These are phyloP conservation scores for Vitis hybrid DNA, from an alignment of 177 flowering plant genomes.

Conservation along the genomic window DNA sequence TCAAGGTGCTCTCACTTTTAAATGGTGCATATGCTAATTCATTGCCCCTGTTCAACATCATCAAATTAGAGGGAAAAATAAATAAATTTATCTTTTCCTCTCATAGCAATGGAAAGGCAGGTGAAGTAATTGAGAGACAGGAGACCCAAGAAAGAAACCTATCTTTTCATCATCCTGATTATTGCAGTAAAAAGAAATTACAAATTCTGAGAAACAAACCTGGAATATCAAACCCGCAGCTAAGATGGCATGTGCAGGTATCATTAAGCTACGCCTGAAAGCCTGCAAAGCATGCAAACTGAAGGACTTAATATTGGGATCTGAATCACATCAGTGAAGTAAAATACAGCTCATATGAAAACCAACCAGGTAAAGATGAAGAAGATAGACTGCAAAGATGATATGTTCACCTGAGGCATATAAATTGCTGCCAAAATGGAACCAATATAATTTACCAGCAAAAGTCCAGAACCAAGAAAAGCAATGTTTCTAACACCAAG, in stretches of 20 bases:
- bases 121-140: not conserved
- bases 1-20: too few species aligned
- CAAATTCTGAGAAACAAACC: constrained; percentile 39
- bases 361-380: not conserved
- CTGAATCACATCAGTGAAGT: not conserved
- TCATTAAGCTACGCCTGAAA: constrained; percentile 77
- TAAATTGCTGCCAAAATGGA: constrained; percentile 74
- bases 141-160: not conserved
- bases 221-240: constrained; percentile 74
- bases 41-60: not conserved
- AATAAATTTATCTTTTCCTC: not conserved
- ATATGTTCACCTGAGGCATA: constrained; percentile 74
- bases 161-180: not conserved
- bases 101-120: not conserved
- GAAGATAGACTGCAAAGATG: not conserved
- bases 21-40: not conserved
- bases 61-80: not conserved
- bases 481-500: constrained; percentile 97
- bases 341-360: not conserved
- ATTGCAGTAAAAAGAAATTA: not conserved
- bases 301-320: not conserved
- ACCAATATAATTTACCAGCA: constrained; percentile 79
- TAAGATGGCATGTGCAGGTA: constrained; percentile 70
- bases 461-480: constrained; percentile 83
- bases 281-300: constrained; percentile 52